Evolutionary conservation across 2,329 filamentous ascomycete genomes (phyloP), one percentile per base, ranked within the genome.

Genomic region (Trichoderma sp.): DNA sequence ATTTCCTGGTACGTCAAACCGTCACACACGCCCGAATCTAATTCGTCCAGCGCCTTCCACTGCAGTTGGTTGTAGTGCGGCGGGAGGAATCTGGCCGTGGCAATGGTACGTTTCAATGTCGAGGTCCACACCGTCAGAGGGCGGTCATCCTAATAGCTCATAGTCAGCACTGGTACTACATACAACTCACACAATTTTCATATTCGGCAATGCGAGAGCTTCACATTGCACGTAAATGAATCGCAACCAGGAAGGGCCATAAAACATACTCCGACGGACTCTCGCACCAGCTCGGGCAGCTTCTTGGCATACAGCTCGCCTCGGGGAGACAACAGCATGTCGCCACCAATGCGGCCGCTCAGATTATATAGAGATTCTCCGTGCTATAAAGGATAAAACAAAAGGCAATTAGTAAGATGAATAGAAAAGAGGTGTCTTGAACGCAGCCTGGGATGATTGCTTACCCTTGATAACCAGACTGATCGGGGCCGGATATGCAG

Each of bases 11-110:
- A 98, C 1, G 97, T 99, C 83, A 98, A 91, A 73, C 96, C 95
- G 81, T 99, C 97, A 85, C 97, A 99, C 65, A 98, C 94, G 68
- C 97, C 97, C 1, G 95, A 95, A 84, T 99, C 97, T 50, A 99
- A 92, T 86, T 99, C 97, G 82, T 99, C 97, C 3, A 99, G 90
- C 0, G 97, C 97, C 86, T 99, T 99, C 97, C 97, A 99, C 85
- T 98, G 95, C 16, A 99, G 89, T 84, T 98, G 97, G 83, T 98
- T 96, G 84, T 96, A 98, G 76, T 94, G 89, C 14, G 88, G 85
- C 3, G 94, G 92, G 1, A 99, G 90, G 85, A 94, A 94, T 68
- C 94, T 92, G 16, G 96, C 93, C 0, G 96, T 98, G 78, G 97
- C 93, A 80, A 97, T 98, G 16, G 97, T 99, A 76, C 97, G 93